Base-by-base conservation (phyloP, 2,329 filamentous ascomycete genomes). In the Hypoxylon sp. region DNA sequence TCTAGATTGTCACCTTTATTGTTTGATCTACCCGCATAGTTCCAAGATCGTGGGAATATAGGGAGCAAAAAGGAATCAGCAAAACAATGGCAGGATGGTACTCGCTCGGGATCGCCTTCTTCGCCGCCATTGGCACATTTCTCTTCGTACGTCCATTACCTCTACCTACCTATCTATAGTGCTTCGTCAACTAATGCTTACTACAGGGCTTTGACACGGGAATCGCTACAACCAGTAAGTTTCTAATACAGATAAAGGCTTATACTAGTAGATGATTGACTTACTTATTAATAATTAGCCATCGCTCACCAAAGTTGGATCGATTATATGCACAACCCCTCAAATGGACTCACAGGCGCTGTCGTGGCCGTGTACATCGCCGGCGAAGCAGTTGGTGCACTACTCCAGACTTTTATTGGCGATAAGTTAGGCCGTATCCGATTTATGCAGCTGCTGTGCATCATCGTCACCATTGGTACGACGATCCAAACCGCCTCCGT, bases 251-350 rank as follows among this genome's bases (percentile, higher is more conserved):
- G 26, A 25, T n/a, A 26, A 6, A 21, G 19, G 16, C 38, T 23
- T 25, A 16, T 21, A 25, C 12, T 29, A 27, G 16, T 1, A 32
- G 21, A 8, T 35, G 34, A 40, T 15, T 13, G 11, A 26, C 32
- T 53, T 2, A 51, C 44, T n/a, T 23, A 21, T 36, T 31, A 4
- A 20, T 21, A 13, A 20, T 38, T 45, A 78, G 76, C 81, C 13
- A 84, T 84, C 47, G 80, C 81, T 2, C 81, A 84, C 62, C 63
- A 79, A 59, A 82, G 79, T 61, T 84, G 80, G 80, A 76, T 80
- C 32, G 73, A 79, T 31, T 84, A 84, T 65, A 84, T 84, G 80
- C 46, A 72, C 8, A 63, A 80, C 37, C 81, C 81, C 2, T 80
- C 78, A 2, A 72, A 78, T 56, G 79, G 75, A 3, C 64, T 83